phyloP scores from a whole-genome alignment of 768 basidiomycete species.

The Butyriboletus loyo region DNA sequence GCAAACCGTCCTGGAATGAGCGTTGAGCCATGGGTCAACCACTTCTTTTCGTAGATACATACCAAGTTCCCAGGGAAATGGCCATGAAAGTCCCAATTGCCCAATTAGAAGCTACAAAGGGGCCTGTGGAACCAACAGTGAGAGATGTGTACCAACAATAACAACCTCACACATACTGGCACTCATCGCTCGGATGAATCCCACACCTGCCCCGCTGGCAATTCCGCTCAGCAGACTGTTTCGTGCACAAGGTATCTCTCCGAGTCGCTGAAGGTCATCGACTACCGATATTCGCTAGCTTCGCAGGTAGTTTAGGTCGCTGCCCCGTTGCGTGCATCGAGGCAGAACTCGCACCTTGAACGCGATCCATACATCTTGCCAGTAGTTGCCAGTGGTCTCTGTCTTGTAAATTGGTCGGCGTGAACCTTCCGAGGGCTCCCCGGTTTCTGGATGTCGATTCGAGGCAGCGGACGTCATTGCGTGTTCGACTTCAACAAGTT shows the following conservation, averaged over 20 bases:
- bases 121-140: slow-evolving; percentile 31
- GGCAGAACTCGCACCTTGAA: slow-evolving; percentile 26
- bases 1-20: slow-evolving; percentile 55
- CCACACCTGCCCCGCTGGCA: slow-evolving; percentile 75
- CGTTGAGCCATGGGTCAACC: slow-evolving; percentile 9
- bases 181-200: slow-evolving; percentile 66
- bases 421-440: slow-evolving; percentile 6
- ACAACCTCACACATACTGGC: slow-evolving; percentile 44
- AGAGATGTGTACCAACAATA: neutral
- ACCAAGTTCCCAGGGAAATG: slow-evolving; percentile 72
- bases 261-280: slow-evolving; percentile 58
- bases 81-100: slow-evolving; percentile 70
- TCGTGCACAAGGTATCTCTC: slow-evolving; percentile 74
- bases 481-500: neutral
- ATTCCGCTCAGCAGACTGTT: slow-evolving; percentile 75
- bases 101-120: slow-evolving; percentile 74
- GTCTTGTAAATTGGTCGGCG: slow-evolving; percentile 27
- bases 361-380: slow-evolving; percentile 30
- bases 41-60: slow-evolving; percentile 24
- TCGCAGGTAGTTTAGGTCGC: slow-evolving; percentile 20
- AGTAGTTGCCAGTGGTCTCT: slow-evolving; percentile 32
- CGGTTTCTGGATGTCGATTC: slow-evolving; percentile 1
- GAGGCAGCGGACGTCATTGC: slow-evolving; percentile 9
- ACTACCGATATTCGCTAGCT: slow-evolving; percentile 45
- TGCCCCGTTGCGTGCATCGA: neutral